These are phyloP conservation scores for Aspergillus pseudonomiae DNA, from an alignment of 2,329 filamentous ascomycete species.

Conservation along the genomic window DNA sequence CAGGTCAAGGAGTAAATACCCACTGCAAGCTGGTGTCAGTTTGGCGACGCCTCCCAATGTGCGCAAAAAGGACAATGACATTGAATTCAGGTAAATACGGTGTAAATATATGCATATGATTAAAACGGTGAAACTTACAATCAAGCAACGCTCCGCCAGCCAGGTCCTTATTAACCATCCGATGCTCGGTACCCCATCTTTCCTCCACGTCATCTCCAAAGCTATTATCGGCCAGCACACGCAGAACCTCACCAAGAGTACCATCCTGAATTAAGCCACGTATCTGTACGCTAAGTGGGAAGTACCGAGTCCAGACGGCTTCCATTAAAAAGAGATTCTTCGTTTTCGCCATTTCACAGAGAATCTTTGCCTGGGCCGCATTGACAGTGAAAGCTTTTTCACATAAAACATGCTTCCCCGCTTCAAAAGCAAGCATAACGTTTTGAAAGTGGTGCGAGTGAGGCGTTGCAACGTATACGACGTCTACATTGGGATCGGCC, in stretches of 20 bases:
- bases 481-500: slow-evolving; percentile 75
- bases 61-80: background rate
- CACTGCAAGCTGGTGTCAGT: slow-evolving; percentile 44
- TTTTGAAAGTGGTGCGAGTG: slow-evolving; percentile 95
- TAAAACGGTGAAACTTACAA: slow-evolving; percentile 40
- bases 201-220: slow-evolving; percentile 65
- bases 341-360: slow-evolving; percentile 70
- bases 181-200: slow-evolving; percentile 63
- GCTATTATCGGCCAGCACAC: slow-evolving; percentile 63
- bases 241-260: slow-evolving; percentile 60
- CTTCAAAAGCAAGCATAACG: slow-evolving; percentile 78
- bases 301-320: slow-evolving; percentile 87
- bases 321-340: slow-evolving; percentile 82
- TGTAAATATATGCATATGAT: background rate
- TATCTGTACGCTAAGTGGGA: slow-evolving; percentile 78
- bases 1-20: slow-evolving; percentile 89
- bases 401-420: slow-evolving; percentile 85
- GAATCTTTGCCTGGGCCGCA: slow-evolving; percentile 71
- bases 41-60: background rate
- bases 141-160: slow-evolving; percentile 83
- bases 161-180: slow-evolving; percentile 81
- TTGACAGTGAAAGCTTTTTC: slow-evolving; percentile 91
- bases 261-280: slow-evolving; percentile 58
- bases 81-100: background rate
- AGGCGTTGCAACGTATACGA: slow-evolving; percentile 86